These are phyloP conservation scores for Cylindrotheca closterium DNA, from an alignment of 108 stramenopile genomes.

Conservation along the genomic window DNA sequence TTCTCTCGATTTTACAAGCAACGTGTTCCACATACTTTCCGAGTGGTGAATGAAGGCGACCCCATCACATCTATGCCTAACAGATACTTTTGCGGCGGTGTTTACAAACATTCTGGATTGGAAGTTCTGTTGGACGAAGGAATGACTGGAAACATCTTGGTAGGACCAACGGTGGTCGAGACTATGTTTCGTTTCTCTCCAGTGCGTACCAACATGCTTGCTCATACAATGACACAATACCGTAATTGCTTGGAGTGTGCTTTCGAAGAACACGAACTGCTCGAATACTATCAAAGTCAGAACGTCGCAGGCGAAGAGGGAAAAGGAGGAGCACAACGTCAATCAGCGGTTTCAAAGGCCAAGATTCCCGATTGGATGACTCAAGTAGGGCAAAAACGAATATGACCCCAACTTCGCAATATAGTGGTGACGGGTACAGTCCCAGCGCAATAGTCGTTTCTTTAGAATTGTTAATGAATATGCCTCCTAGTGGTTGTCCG, in stretches of 20 bases:
- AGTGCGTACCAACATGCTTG: constrained; percentile 63
- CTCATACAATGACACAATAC: constrained; percentile 68
- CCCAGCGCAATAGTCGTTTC: too few species aligned
- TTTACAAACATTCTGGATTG: constrained; percentile 77
- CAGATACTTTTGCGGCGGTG: constrained; percentile 45
- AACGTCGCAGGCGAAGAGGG: constrained; percentile 10
- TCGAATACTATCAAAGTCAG: constrained; percentile 70
- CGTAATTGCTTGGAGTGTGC: constrained; percentile 72
- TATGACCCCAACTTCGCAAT: too few species aligned
- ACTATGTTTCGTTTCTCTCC: constrained; percentile 76
- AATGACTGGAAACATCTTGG: constrained; percentile 74
- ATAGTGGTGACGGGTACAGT: too few species aligned
- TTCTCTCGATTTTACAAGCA: constrained; percentile 74
- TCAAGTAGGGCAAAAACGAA: constrained; percentile 1
- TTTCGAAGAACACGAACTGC: constrained; percentile 53
- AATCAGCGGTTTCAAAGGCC: neutral
- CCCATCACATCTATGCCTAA: constrained; percentile 69
- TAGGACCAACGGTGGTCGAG: constrained; percentile 83
- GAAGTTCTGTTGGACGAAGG: constrained; percentile 80
- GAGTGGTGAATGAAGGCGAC: constrained; percentile 77
- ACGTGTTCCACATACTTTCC: constrained; percentile 74
- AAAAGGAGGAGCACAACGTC: neutral
- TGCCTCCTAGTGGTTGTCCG: too few species aligned
- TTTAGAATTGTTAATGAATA: too few species aligned
- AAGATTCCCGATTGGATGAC: constrained; percentile 20